These are phyloP conservation scores for Vitis hybrid DNA, from an alignment of 177 flowering plant genomes.

Conservation along the genomic window DNA sequence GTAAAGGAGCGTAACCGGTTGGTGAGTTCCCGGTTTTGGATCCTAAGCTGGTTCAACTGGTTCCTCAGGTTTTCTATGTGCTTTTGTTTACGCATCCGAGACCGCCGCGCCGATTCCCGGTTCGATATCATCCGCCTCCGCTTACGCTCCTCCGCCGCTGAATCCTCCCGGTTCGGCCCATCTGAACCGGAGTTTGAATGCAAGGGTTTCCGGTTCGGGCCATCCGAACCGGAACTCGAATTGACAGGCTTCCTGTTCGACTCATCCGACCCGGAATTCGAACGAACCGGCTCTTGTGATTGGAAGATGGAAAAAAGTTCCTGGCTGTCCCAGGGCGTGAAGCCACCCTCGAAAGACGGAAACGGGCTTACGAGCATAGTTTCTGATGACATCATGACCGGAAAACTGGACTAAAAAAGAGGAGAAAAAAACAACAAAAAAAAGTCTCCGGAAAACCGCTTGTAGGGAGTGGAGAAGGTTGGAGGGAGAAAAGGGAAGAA, in stretches of 20 bases:
- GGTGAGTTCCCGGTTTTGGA: conserved; percentile 51
- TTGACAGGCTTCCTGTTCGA: conserved; percentile 7
- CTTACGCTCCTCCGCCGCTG: conserved; percentile 55
- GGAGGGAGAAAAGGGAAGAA: conserved; percentile 82
- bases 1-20: conserved; percentile 45
- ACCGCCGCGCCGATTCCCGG: conserved; percentile 92
- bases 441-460: neutral
- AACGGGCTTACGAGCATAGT: conserved; percentile 19
- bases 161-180: conserved; percentile 17
- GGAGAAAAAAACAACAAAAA: conserved; percentile 8
- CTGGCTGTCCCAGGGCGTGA: conserved; percentile 44
- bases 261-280: conserved; percentile 24
- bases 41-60: conserved; percentile 57
- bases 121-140: conserved; percentile 75
- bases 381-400: conserved; percentile 26
- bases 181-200: conserved; percentile 41
- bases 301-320: conserved; percentile 19
- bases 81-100: conserved; percentile 77
- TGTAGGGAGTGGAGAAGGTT: conserved; percentile 27
- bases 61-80: conserved; percentile 73
- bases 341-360: conserved; percentile 38
- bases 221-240: conserved; percentile 4
- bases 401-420: conserved; percentile 17
- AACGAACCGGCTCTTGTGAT: conserved; percentile 13
- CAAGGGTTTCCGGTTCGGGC: conserved; percentile 4